These are phyloP conservation scores for Cladosporium sp. DNA, from an alignment of 2,329 filamentous ascomycete species.

Conservation along the genomic window DNA sequence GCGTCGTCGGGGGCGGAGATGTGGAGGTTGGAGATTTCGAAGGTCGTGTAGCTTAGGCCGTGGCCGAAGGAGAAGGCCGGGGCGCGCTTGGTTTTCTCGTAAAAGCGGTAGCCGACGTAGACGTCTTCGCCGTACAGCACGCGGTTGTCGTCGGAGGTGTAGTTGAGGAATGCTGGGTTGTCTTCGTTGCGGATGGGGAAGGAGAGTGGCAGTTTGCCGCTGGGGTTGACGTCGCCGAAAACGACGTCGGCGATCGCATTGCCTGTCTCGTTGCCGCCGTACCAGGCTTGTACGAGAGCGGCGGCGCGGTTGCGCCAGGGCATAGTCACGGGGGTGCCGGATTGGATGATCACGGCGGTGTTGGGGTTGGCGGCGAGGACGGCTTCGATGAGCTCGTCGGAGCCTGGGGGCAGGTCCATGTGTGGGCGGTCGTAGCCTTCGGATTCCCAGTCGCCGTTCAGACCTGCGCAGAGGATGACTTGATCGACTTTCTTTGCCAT, in stretches of 20 bases:
- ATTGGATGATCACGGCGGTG: slow-evolving; percentile 70
- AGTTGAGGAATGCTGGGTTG: slow-evolving; percentile 67
- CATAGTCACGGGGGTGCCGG: slow-evolving; percentile 68
- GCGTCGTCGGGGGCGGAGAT: slow-evolving; percentile 43
- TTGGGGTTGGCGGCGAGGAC: slow-evolving; percentile 64
- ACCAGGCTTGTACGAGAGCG: slow-evolving; percentile 56
- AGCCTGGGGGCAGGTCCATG: slow-evolving; percentile 56
- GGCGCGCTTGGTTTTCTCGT: slow-evolving; percentile 56
- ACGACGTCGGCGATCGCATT: slow-evolving; percentile 75
- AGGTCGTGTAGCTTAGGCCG: slow-evolving; percentile 71
- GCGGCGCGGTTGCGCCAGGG: slow-evolving; percentile 62
- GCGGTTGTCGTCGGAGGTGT: slow-evolving; percentile 64
- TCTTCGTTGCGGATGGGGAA: slow-evolving; percentile 51
- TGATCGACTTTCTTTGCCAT: slow-evolving; percentile 68
- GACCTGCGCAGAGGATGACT: slow-evolving; percentile 70
- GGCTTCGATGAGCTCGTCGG: slow-evolving; percentile 61
- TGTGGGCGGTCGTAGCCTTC: slow-evolving; percentile 62
- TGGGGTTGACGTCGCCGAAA: slow-evolving; percentile 68
- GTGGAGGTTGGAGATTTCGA: slow-evolving; percentile 57
- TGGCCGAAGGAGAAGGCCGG: slow-evolving; percentile 73
- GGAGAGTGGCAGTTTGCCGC: slow-evolving; percentile 68
- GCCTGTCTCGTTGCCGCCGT: slow-evolving; percentile 70
- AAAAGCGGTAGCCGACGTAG: slow-evolving; percentile 69
- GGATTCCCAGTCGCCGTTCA: slow-evolving; percentile 74
- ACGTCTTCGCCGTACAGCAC: slow-evolving; percentile 68